Conservation (phyloP, 31 red algal genomes). For the Porphyra umbilicalis region DNA sequence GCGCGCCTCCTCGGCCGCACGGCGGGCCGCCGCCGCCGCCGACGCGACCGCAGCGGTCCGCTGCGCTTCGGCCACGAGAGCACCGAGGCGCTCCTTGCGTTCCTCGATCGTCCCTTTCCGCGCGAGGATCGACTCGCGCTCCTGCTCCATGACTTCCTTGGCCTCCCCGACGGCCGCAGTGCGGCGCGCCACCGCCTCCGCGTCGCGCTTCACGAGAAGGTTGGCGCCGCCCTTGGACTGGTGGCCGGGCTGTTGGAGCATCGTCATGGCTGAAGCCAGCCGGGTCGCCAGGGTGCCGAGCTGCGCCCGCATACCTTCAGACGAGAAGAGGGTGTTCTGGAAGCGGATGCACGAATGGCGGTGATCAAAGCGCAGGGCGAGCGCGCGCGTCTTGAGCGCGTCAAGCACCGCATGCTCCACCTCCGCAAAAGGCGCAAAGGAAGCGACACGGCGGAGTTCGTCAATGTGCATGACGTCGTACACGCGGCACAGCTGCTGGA, state of each 20-base stretch:
- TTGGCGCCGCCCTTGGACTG: slow-evolving; percentile 39
- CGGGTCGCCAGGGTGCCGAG: slow-evolving; percentile 57
- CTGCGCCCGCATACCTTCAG: slow-evolving; percentile 70
- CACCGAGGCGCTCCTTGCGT: slow-evolving; percentile 68
- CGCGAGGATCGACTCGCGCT: slow-evolving; percentile 40
- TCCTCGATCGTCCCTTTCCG: slow-evolving; percentile 63
- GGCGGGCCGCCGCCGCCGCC: slow-evolving; percentile 22
- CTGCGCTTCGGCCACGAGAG: slow-evolving; percentile 58
- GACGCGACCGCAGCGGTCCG: slow-evolving; percentile 44
- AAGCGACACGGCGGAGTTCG: slow-evolving; percentile 56
- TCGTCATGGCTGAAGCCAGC: slow-evolving; percentile 54
- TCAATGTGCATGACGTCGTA: slow-evolving; percentile 86
- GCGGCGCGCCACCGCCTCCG: slow-evolving; percentile 28
- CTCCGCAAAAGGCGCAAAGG: slow-evolving; percentile 67
- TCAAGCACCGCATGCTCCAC: slow-evolving; percentile 79
- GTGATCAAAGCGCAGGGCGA: slow-evolving; percentile 90
- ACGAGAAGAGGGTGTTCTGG: slow-evolving; percentile 61
- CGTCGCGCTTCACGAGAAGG: slow-evolving; percentile 24
- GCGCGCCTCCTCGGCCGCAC: slow-evolving; percentile 43
- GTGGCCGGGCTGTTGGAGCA: slow-evolving; percentile 44
- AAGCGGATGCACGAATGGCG: slow-evolving; percentile 75
- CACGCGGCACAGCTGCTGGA: slow-evolving; percentile 69
- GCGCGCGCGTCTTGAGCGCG: slow-evolving; percentile 64
- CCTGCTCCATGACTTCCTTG: slow-evolving; percentile 17
- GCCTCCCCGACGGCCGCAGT: slow-evolving; percentile 38